These are phyloP conservation scores for Coprinopsis cinerea DNA, from an alignment of 768 basidiomycete species.

Conservation along the genomic window DNA sequence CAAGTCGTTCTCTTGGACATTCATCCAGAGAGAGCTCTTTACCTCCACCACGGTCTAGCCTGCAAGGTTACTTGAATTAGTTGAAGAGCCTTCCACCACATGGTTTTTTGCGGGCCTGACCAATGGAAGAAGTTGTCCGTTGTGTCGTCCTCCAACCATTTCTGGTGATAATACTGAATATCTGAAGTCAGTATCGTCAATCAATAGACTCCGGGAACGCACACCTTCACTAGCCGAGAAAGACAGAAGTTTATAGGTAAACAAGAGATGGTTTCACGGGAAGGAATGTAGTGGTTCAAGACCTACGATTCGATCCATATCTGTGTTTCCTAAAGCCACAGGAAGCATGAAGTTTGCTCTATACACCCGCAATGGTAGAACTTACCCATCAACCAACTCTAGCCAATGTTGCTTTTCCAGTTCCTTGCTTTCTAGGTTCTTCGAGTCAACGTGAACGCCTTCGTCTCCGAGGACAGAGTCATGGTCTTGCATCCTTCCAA, in stretches of 20 bases:
- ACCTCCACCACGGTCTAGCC: conserved; percentile 60
- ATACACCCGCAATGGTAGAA: not conserved
- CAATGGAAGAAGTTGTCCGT: conserved; percentile 63
- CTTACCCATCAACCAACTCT: conserved; percentile 54
- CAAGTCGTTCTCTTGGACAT: conserved; percentile 52
- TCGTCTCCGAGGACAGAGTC: conserved; percentile 28
- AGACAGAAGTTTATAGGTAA: no score
- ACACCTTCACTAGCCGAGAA: conserved; percentile 48
- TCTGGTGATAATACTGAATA: conserved; percentile 49
- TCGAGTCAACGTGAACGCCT: conserved; percentile 23
- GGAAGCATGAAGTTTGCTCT: not conserved
- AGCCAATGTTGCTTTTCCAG: conserved; percentile 61
- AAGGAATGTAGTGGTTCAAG: no score
- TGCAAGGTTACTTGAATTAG: conserved; percentile 17
- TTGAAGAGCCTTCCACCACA: not conserved
- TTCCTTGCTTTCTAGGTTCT: conserved; percentile 31
- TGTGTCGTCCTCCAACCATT: conserved; percentile 56
- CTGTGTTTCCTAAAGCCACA: conserved; percentile 43
- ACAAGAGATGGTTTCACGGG: no score
- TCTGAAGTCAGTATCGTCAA: no score
- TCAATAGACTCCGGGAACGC: not conserved
- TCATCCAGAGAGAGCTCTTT: conserved; percentile 50
- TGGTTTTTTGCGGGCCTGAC: no score
- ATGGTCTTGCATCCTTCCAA: conserved; percentile 36
- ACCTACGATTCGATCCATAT: conserved; percentile 57